These are phyloP conservation scores for Rutstroemia sp. DNA, from an alignment of 2,329 filamentous ascomycete genomes.

Conservation along the genomic window DNA sequence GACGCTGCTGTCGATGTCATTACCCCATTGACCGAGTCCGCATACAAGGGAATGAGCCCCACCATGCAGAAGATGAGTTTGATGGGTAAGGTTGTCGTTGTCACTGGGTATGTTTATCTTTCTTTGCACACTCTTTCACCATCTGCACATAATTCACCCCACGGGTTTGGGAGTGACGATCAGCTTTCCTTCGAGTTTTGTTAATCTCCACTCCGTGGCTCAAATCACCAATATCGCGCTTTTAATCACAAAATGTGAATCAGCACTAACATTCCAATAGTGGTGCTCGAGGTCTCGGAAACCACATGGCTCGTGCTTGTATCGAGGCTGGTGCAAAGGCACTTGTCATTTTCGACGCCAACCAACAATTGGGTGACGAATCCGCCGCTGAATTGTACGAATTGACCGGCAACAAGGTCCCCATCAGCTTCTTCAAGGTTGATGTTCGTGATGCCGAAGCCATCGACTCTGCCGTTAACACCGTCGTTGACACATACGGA, in stretches of 20 bases:
- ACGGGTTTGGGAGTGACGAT: background rate
- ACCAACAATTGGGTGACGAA: constrained; percentile 65
- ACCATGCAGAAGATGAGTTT: constrained; percentile 65
- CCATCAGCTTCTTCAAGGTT: constrained; percentile 70
- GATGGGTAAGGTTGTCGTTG: constrained; percentile 61
- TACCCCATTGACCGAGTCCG: constrained; percentile 43
- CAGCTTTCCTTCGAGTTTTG: background rate
- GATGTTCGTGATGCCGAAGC: constrained; percentile 66
- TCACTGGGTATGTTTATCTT: constrained; percentile 53
- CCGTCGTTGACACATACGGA: constrained; percentile 59
- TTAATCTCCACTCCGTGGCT: background rate
- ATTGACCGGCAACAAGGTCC: constrained; percentile 55
- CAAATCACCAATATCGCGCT: background rate
- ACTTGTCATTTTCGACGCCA: constrained; percentile 69
- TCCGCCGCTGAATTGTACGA: constrained; percentile 62
- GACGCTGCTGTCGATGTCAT: constrained; percentile 14
- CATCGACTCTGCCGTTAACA: constrained; percentile 61
- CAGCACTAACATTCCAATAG: constrained; percentile 32
- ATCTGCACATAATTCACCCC: too few species aligned
- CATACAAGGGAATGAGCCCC: constrained; percentile 50
- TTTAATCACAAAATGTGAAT: background rate
- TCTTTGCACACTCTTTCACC: too few species aligned
- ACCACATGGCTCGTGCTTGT: constrained; percentile 71
- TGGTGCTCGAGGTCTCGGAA: constrained; percentile 69
- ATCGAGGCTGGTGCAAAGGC: constrained; percentile 69